A percentile compares a stretch with the other conserved stretches of the same genome.
phyloP scores from a whole-genome alignment of 2,329 filamentous ascomycete species.

The Ophiocordyceps camponoti-saundersi region DNA sequence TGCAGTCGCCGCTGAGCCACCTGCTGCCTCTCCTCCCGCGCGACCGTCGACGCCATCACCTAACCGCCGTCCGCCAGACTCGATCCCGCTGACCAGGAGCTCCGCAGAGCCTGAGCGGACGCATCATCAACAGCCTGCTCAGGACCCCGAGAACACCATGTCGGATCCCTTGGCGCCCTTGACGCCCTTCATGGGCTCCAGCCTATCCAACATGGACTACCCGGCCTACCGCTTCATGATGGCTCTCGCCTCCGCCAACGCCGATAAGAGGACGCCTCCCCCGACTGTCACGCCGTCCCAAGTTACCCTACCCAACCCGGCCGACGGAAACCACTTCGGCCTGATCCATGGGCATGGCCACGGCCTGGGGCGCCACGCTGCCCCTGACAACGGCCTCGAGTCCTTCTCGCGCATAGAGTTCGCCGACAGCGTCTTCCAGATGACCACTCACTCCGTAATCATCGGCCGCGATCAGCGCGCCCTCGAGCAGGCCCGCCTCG shows the following conservation, averaged over 20 bases:
- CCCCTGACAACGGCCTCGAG: slow-evolving; percentile 27
- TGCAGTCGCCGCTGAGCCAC: background rate
- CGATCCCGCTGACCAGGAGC: background rate
- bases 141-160: slow-evolving; percentile 1
- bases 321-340: slow-evolving; percentile 13
- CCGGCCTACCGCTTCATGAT: slow-evolving; percentile 26
- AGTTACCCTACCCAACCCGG: slow-evolving; percentile 23
- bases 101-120: slow-evolving; percentile 1
- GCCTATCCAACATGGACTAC: slow-evolving; percentile 16
- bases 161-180: slow-evolving; percentile 11
- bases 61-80: background rate
- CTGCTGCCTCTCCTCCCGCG: background rate
- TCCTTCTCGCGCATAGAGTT: slow-evolving; percentile 50
- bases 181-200: slow-evolving; percentile 15
- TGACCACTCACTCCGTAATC: slow-evolving; percentile 58
- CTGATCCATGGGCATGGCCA: slow-evolving; percentile 11
- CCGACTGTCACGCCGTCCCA: slow-evolving; percentile 28
- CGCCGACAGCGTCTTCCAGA: slow-evolving; percentile 59
- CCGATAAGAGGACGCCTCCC: slow-evolving; percentile 20
- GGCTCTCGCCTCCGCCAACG: slow-evolving; percentile 23
- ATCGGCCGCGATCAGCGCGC: slow-evolving; percentile 54
- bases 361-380: slow-evolving; percentile 14
- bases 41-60: slow-evolving; percentile 4
- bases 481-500: slow-evolving; percentile 33
- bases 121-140: slow-evolving; percentile 1